A percentile compares a stretch with the other conserved stretches of the same genome.
Evolutionary conservation across 2,329 filamentous ascomycete species (phyloP).

Genomic region (Aspergillus persii): DNA sequence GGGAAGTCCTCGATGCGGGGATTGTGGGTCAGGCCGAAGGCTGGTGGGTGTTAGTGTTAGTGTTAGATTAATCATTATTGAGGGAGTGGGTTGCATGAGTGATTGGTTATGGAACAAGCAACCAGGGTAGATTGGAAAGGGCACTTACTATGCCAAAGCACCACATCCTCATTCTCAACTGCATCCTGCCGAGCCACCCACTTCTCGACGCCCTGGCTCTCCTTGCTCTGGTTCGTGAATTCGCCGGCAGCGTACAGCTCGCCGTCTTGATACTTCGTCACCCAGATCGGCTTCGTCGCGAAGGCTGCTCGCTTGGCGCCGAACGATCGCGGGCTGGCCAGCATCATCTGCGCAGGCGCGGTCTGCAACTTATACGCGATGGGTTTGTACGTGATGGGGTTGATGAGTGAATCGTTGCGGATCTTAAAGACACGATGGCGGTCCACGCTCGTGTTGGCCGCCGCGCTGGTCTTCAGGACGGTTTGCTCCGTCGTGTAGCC

Average conservation of each 20-base stretch:
- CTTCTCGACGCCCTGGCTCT: conserved; percentile 53
- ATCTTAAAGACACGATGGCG: conserved; percentile 59
- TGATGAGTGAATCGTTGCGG: conserved; percentile 51
- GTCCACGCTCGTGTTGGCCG: conserved; percentile 46
- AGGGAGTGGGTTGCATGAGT: too few relatives aligned
- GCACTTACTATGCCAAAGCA: conserved; percentile 39
- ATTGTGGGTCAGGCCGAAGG: conserved; percentile 61
- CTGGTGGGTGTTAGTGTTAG: conserved; percentile 19
- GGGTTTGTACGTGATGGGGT: conserved; percentile 54
- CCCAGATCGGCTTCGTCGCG: conserved; percentile 55
- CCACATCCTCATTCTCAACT: conserved; percentile 47
- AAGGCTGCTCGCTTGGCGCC: conserved; percentile 55
- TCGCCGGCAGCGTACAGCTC: conserved; percentile 56
- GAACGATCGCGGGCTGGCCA: conserved; percentile 50
- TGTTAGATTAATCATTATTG: not conserved
- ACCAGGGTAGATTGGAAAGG: too few relatives aligned
- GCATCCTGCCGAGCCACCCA: conserved; percentile 50
- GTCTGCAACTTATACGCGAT: conserved; percentile 58
- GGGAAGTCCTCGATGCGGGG: conserved; percentile 66
- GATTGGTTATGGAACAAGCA: too few relatives aligned
- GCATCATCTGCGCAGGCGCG: conserved; percentile 58
- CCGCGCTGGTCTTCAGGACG: conserved; percentile 48
- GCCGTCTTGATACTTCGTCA: conserved; percentile 53
- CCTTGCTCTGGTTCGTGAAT: conserved; percentile 58
- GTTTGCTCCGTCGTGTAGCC: conserved; percentile 53